Percentiles rank a stretch among this genome's conserved stretches.
Evolutionary conservation across 257 asterid species (phyloP).

Genomic region (Sherardia arvensis): DNA sequence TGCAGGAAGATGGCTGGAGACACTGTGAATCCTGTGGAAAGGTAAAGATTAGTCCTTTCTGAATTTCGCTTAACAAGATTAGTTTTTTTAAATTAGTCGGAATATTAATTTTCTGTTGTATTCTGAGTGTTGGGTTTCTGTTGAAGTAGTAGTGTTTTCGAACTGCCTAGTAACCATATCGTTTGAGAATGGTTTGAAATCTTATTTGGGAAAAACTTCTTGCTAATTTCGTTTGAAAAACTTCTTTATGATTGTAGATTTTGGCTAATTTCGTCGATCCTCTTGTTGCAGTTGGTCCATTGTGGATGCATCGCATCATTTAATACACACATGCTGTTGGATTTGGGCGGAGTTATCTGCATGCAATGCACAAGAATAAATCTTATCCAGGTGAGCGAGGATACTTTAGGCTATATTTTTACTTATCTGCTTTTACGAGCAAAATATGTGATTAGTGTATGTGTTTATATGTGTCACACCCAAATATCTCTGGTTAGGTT

Average conservation of each 20-base stretch:
- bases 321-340: conserved; percentile 53
- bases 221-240: too few species aligned
- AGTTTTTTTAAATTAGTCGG: too few species aligned
- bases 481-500: background rate
- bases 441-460: background rate
- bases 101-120: background rate
- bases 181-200: background rate
- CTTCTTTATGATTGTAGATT: too few species aligned
- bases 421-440: background rate
- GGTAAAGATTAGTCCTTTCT: conserved; percentile 27
- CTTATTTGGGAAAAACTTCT: too few species aligned
- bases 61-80: background rate
- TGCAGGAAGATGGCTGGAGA: conserved; percentile 73
- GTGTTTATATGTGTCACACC: background rate
- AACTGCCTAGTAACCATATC: background rate
- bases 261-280: background rate
- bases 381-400: conserved; percentile 47
- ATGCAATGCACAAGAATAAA: conserved; percentile 67
- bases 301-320: conserved; percentile 83
- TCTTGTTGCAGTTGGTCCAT: conserved; percentile 51
- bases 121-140: background rate
- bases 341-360: conserved; percentile 74
- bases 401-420: background rate
- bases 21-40: conserved; percentile 75
- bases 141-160: background rate